These are phyloP conservation scores for Macrophomina pseudophaseolina DNA, from an alignment of 2,329 filamentous ascomycete species.

Conservation along the genomic window DNA sequence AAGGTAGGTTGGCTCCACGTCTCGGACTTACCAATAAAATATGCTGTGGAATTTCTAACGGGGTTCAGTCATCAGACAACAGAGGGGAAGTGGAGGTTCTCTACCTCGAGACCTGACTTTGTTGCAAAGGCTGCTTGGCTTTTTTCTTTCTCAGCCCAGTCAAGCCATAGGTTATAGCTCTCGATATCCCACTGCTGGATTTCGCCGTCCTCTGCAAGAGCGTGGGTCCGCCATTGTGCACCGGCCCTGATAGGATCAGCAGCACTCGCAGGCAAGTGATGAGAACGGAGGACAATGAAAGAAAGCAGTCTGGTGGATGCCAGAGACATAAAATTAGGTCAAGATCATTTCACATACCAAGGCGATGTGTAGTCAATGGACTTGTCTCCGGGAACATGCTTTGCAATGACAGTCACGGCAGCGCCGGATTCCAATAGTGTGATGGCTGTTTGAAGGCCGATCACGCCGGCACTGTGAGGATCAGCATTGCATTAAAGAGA, in stretches of 20 bases:
- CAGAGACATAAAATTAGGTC: no score
- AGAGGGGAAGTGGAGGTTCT: no score
- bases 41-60: conserved; percentile 26
- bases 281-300: not conserved
- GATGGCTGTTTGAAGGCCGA: conserved; percentile 53
- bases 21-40: conserved; percentile 16
- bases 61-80: not conserved
- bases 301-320: not conserved
- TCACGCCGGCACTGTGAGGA: conserved; percentile 50
- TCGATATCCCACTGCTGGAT: conserved; percentile 48
- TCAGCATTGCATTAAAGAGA: not conserved
- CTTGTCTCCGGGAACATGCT: conserved; percentile 49
- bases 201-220: conserved; percentile 38
- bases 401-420: conserved; percentile 49
- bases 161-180: conserved; percentile 50
- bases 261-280: not conserved
- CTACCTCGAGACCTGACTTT: conserved; percentile 33
- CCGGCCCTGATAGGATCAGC: conserved; percentile 47
- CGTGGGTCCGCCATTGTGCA: conserved; percentile 55
- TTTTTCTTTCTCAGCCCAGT: conserved; percentile 36
- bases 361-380: conserved; percentile 52
- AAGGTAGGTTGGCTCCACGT: no score
- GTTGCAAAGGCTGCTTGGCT: conserved; percentile 30
- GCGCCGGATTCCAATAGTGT: conserved; percentile 48
- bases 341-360: conserved; percentile 39